A percentile compares a stretch with the other conserved stretches of the same genome.
These are phyloP conservation scores for Plenodomus biglobosus DNA, from an alignment of 2,329 filamentous ascomycete species.

Conservation along the genomic window DNA sequence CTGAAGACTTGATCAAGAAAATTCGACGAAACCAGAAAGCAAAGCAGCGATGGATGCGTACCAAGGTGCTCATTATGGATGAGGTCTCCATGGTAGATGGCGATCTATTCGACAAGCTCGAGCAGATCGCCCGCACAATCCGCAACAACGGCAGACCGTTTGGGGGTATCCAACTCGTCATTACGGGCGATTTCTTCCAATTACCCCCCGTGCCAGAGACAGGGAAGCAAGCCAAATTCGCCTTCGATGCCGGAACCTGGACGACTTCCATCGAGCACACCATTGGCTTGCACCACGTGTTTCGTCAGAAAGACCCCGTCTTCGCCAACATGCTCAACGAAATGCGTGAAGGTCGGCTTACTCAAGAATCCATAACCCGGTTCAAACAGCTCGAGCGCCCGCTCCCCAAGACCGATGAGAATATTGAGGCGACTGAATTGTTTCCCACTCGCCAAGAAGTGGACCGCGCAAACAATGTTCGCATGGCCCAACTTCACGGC, in stretches of 20 bases:
- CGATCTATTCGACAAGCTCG: conserved; percentile 94
- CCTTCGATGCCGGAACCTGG: conserved; percentile 92
- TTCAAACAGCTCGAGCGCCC: conserved; percentile 75
- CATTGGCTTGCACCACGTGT: conserved; percentile 91
- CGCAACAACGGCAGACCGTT: conserved; percentile 91
- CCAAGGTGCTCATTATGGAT: conserved; percentile 86
- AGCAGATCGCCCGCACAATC: conserved; percentile 79
- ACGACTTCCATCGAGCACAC: conserved; percentile 91
- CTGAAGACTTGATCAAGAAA: conserved; percentile 80
- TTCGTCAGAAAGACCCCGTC: conserved; percentile 86
- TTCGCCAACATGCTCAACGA: conserved; percentile 97
- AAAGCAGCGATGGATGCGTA: conserved; percentile 83
- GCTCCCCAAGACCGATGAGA: conserved; percentile 63
- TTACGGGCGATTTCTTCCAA: conserved; percentile 98
- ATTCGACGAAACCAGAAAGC: conserved; percentile 86
- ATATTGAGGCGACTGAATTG: conserved; percentile 84
- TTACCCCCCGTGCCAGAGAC: conserved; percentile 87
- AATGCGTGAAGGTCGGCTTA: conserved; percentile 87
- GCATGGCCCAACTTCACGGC: conserved; percentile 73
- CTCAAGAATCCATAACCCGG: conserved; percentile 69
- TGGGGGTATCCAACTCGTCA: conserved; percentile 91
- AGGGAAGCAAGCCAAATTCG: conserved; percentile 76
- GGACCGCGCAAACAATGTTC: conserved; percentile 76
- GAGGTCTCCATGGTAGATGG: conserved; percentile 99
- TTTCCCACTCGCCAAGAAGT: conserved; percentile 92